Evolutionary conservation across 331 rosid species (phyloP).

Genomic region (Acacia concinna): DNA sequence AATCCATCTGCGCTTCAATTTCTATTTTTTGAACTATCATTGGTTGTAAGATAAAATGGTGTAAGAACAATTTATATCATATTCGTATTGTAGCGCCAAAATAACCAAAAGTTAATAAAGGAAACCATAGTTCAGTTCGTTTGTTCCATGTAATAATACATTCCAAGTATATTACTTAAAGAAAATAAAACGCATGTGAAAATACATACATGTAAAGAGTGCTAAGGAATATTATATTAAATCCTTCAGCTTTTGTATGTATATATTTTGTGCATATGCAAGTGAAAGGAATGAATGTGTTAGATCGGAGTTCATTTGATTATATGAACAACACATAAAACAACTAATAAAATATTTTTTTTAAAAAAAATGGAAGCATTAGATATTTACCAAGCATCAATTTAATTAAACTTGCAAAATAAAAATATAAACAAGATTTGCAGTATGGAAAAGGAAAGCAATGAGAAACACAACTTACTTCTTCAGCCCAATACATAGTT

Average conservation of each 20-base stretch:
- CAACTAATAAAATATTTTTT: too few relatives aligned
- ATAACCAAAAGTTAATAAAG: not conserved
- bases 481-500: not conserved
- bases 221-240: not conserved
- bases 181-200: not conserved
- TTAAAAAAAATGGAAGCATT: not conserved
- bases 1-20: too few relatives aligned
- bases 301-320: not conserved
- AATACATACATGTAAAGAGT: not conserved
- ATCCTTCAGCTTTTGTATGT: not conserved
- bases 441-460: not conserved
- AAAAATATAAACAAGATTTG: too few relatives aligned
- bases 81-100: not conserved
- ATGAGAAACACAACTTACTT: not conserved
- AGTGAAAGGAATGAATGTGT: not conserved
- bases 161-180: not conserved
- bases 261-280: not conserved
- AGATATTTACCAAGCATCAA: not conserved
- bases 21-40: not conserved
- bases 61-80: not conserved
- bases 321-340: not conserved
- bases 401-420: not conserved
- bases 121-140: not conserved
- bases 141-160: not conserved
- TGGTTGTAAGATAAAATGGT: not conserved